Evolutionary conservation across 2,329 filamentous ascomycete species (phyloP), one percentile per base, ranked within the genome.

Genomic region (Hymenoscyphus scutula): DNA sequence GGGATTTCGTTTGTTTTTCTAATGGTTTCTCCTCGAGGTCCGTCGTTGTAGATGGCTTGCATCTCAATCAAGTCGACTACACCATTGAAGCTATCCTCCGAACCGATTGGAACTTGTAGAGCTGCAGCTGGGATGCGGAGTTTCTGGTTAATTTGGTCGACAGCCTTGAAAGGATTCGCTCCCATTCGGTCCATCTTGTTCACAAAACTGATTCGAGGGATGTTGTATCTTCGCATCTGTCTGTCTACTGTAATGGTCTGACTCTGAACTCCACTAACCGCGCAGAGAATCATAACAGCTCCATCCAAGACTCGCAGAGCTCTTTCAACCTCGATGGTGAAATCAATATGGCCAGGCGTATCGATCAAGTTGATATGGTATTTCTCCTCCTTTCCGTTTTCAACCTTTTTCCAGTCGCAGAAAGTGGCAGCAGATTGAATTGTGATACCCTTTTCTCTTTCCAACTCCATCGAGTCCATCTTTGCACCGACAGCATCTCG

Each of bases 171-270:
- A 8, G 95, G 95, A 75, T 99, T 98, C 68, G 95, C 91, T 64
- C 95, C 95, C 90, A 97, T 97, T 68, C 95, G 89, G 75, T 99
- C 95, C 94, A 99, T 98, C 84, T 99, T 99, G 82, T 99, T 99
- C 76, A 99, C 87, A 74, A 99, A 99, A 60, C 91, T 96, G 76
- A 99, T 88, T 71, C 95, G 86, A 65, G 95, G 95, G 66, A 99
- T 89, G 74, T 98, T 94, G 82, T 99, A 99, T 70, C 95, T 88
- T 81, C 92, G 91, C 95, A 99, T 99, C 81, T 99, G 95, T 71
- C 95, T 86, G 77, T 99, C 93, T 67, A 99, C 95, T 1, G 95
- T 99, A 71, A 97, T 97, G 23, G 95, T 99, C 79, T 99, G 95
- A 74, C 89, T 94, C 79, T 99, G 95, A 37, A 99, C 95, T 74